Evolutionary conservation across 2,329 filamentous ascomycete genomes (phyloP).

Genomic region (Neurospora sp.): DNA sequence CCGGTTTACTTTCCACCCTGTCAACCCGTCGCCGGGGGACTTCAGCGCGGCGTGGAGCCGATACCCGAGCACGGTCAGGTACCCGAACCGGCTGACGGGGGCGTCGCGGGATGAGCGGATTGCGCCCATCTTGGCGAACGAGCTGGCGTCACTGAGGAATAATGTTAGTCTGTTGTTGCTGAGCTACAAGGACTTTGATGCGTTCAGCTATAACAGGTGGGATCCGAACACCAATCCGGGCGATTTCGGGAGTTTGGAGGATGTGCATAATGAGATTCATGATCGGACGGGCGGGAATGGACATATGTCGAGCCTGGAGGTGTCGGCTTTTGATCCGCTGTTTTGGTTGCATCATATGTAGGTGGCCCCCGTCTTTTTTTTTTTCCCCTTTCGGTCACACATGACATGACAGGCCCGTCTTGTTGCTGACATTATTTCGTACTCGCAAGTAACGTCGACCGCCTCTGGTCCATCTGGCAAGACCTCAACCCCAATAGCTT

Average conservation of each 20-base stretch:
- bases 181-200: constrained; percentile 17
- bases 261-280: constrained; percentile 31
- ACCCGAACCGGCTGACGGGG: constrained; percentile 14
- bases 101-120: constrained; percentile 18
- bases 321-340: constrained; percentile 52
- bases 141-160: constrained; percentile 18
- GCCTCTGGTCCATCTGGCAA: constrained; percentile 50
- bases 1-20: constrained; percentile 18
- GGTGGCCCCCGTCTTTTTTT: constrained; percentile 8
- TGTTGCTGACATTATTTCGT: not conserved
- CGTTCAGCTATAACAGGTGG: constrained; percentile 18
- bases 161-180: constrained; percentile 16
- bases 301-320: constrained; percentile 44
- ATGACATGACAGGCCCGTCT: not conserved
- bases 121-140: constrained; percentile 16
- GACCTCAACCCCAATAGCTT: constrained; percentile 28
- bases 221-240: constrained; percentile 11
- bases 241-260: constrained; percentile 23
- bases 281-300: constrained; percentile 27
- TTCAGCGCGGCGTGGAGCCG: constrained; percentile 16
- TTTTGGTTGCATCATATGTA: constrained; percentile 50
- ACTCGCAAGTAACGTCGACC: constrained; percentile 45
- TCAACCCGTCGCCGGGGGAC: constrained; percentile 13
- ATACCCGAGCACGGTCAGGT: constrained; percentile 14
- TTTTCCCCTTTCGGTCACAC: not conserved